Base-by-base conservation (phyloP, 192 early-diverging fungal species). In the Linnemannia exigua region DNA sequence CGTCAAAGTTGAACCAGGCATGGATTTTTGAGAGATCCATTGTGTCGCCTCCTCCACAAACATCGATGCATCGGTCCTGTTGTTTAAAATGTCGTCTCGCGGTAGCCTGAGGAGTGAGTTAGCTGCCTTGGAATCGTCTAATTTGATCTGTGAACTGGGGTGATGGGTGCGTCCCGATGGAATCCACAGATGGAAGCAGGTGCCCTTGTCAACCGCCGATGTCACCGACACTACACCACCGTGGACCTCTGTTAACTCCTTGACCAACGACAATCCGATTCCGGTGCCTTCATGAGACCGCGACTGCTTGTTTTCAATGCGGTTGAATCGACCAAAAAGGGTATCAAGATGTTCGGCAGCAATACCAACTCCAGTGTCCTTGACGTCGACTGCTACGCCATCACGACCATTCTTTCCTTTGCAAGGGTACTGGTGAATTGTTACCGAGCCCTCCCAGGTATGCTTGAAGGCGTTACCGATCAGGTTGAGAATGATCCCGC, bases 401-500 rank as follows among this genome's bases (percentile, higher is more conserved):
- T 87, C 77, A 33, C 75, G 82, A 19, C 63, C 78, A 77, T 92
- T 71, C 37, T 80, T 66, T 46, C 89, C 68, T 70, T 86, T 79
- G 75, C 69, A 37, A 1, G 83, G 77, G 84, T 92, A 89, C 80
- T 91, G 82, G 79, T 91, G 87, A 76, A 89, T 73, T 0, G 84
- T 87, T 19, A 92, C 89, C 25, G 90, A 88, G 37, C 91, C 90
- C 36, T 75, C 47, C 80, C 89, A 81, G 5, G 91, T 92, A 61
- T 90, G 89, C 50, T 92, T 89, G 70, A 89, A 88, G 0, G 86
- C 82, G 47, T 91, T 87, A 8, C 90, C 83, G n/a, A 92, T 82
- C 47, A 94, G 69, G 58, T 94, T 94, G 61, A 93, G 90, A 36
- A 94, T 81, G 33, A 94, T 90, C n/a, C 91, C 92, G 68, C 90